phyloP scores from a whole-genome alignment of 169 alveolate species.

The Plasmodium gonderi region DNA sequence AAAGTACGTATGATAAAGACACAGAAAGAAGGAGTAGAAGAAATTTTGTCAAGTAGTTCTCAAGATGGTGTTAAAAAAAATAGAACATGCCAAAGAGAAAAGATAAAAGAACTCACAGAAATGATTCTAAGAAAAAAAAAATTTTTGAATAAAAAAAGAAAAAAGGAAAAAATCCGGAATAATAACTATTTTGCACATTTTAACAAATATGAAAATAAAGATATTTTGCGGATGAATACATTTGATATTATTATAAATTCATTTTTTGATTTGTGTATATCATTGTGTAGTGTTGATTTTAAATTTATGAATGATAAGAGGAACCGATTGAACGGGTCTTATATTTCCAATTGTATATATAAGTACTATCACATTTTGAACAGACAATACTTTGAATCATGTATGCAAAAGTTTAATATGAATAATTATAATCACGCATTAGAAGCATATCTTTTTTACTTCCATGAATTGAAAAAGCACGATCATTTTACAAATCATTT shows the following conservation, averaged over 20 bases:
- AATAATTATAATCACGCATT: conserved; percentile 11
- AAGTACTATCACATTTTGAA: conserved; percentile 18
- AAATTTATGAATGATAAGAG: neutral
- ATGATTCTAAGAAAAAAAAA: conserved; percentile 8
- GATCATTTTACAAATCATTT: neutral
- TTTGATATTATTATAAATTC: conserved; percentile 49
- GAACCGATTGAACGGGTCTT: neutral
- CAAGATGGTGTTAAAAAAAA: neutral
- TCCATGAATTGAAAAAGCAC: conserved; percentile 7
- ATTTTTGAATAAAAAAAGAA: conserved; percentile 10
- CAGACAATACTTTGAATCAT: neutral
- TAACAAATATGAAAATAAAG: neutral
- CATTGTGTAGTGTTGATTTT: conserved; percentile 45
- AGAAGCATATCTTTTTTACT: conserved; percentile 29
- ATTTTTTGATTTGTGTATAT: conserved; percentile 55
- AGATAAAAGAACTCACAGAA: conserved; percentile 2
- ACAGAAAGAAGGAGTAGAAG: neutral
- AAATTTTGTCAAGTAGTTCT: neutral
- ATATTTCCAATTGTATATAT: conserved; percentile 10
- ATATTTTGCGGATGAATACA: conserved; percentile 6
- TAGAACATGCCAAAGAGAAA: neutral
- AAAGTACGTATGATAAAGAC: neutral
- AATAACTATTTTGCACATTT: neutral
- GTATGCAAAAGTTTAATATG: neutral
- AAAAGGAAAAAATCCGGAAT: neutral